Base-by-base conservation (phyloP, 768 basidiomycete genomes). In the Lactarius sp. region DNA sequence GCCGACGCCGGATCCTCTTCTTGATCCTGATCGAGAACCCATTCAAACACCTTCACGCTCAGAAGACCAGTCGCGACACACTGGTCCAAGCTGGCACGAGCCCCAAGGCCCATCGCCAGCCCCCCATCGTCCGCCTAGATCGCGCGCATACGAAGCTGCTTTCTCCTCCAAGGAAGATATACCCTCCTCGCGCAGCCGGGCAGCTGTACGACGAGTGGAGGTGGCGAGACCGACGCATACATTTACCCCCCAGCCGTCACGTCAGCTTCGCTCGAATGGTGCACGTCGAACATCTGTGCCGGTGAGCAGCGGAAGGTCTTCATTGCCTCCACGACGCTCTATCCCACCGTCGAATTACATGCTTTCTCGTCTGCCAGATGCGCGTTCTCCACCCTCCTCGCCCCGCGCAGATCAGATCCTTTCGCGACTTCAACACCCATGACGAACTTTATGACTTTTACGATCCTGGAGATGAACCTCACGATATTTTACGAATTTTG, bases 331-430 rank as follows among this genome's bases (percentile, higher is more conserved):
- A 27, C 52, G 34, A 4, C 47, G 34, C 49, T 41, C 52, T 41
- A 34, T 47, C 5, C 34, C 53, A 14, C 22, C 58, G 12, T 51
- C 54, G 47, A 50, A 64, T 33, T 47, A 52, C 51, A 41, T 16
- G n/a, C 20, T 60, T 56, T 34, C 51, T 41, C 12, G 39, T 39
- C 31, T 64, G 4, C 63, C 59, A 10, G 22, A 65, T 55, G 52
- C 64, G 36, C 64, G 64, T 27, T 64, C 62, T 44, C 52, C 41
- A 9, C 62, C 68, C 18, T 52, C 52, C 33, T 18, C 37, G 2
- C 66, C 59, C 16, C 52, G 60, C 6, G 56, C 66, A 16, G 59
- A 59, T 50, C 56, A 27, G 13, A 34, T 6, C 14, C 68, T 68
- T 65, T 61, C 66, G 64, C 22, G 59, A 61, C 34, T 55, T 52